phyloP scores from a whole-genome alignment of 1,284 basidiomycete species.

The Microbotryomycetes sp. region DNA sequence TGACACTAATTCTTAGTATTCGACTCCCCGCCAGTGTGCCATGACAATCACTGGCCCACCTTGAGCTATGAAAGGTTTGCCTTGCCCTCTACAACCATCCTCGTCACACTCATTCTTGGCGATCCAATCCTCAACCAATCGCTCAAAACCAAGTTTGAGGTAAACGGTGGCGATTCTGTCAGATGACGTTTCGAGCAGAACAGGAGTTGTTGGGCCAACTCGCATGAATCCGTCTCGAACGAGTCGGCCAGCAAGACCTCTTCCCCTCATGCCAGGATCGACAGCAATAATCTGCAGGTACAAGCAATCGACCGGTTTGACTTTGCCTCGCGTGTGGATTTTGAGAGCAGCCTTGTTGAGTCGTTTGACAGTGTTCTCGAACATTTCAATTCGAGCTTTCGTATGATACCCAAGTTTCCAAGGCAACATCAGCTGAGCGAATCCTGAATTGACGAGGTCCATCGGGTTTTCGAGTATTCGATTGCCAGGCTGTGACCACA shows the following conservation, averaged over 20 bases:
- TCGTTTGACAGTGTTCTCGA: background rate
- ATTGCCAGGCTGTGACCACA: background rate
- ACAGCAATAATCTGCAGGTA: slow-evolving; percentile 3
- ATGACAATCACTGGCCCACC: background rate
- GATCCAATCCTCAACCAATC: background rate
- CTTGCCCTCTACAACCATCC: background rate
- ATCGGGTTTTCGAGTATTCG: background rate
- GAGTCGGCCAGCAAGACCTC: slow-evolving; percentile 1
- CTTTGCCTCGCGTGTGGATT: background rate
- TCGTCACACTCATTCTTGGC: background rate
- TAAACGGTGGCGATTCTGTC: background rate
- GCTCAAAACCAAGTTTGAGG: background rate
- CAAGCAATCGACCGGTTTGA: background rate
- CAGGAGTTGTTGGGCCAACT: background rate
- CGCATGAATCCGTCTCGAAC: background rate
- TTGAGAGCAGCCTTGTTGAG: background rate
- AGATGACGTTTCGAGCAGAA: background rate
- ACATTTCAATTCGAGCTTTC: background rate
- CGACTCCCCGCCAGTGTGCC: background rate
- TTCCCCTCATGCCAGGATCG: background rate
- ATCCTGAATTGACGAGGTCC: background rate
- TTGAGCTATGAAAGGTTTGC: background rate
- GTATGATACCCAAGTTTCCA: background rate
- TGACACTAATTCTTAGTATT: too few species aligned
- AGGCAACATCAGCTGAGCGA: background rate